These are phyloP conservation scores for Trypanosoma cruzi DNA, from an alignment of 208 protist species.

Conservation along the genomic window DNA sequence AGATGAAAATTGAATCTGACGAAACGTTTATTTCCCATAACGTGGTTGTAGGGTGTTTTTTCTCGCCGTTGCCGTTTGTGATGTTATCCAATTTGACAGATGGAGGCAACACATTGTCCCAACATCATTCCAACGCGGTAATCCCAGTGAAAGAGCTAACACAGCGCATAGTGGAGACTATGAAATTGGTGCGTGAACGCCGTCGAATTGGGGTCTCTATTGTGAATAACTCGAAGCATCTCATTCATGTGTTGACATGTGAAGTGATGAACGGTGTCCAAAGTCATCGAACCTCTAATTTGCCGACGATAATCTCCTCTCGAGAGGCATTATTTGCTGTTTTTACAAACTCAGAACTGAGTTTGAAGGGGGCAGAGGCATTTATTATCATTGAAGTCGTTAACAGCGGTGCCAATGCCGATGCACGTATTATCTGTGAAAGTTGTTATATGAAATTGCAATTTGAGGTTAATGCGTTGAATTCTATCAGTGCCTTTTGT, in stretches of 20 bases:
- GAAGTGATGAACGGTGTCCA: conserved; percentile 53
- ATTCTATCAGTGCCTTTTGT: conserved; percentile 55
- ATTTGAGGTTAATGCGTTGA: conserved; percentile 73
- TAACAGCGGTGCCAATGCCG: conserved; percentile 36
- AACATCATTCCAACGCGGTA: not conserved
- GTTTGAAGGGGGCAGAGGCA: conserved; percentile 66
- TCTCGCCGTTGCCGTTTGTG: conserved; percentile 15
- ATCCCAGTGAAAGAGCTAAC: conserved; percentile 13
- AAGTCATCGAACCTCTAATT: conserved; percentile 44
- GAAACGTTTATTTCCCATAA: conserved; percentile 6
- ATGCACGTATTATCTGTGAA: conserved; percentile 19
- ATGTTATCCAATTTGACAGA: conserved; percentile 1
- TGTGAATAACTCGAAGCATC: conserved; percentile 21
- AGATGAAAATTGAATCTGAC: conserved; percentile 11
- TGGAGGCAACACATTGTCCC: not conserved
- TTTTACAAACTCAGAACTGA: conserved; percentile 70
- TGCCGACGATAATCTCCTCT: conserved; percentile 44
- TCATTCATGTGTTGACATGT: conserved; percentile 15
- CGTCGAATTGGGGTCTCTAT: conserved; percentile 13
- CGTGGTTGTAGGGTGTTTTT: conserved; percentile 8
- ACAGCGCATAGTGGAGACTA: conserved; percentile 15
- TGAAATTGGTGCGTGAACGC: conserved; percentile 7
- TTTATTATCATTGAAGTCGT: conserved; percentile 69
- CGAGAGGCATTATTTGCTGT: conserved; percentile 58
- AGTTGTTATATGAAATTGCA: conserved; percentile 60